Evolutionary conservation across 176 grass and related monocot genomes (phyloP).

Genomic region (Oryza glaberrima): DNA sequence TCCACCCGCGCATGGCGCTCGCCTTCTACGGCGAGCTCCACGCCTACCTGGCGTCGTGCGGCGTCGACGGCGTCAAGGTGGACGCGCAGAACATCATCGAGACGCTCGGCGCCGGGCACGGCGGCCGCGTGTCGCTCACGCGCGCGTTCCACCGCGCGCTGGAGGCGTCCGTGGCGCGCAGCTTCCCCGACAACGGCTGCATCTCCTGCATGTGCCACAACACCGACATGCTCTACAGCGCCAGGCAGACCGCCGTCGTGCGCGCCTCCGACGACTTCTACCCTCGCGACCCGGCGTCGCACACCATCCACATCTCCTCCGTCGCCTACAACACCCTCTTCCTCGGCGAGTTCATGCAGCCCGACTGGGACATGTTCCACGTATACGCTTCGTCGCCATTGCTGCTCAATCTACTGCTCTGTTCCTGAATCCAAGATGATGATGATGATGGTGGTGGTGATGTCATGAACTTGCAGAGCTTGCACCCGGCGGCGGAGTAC

Average conservation of each 20-base stretch:
- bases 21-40: slow-evolving; percentile 65
- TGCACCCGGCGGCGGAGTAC: slow-evolving; percentile 58
- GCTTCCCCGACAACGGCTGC: slow-evolving; percentile 66
- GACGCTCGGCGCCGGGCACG: slow-evolving; percentile 51
- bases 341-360: slow-evolving; percentile 80
- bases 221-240: slow-evolving; percentile 70
- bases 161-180: slow-evolving; percentile 47
- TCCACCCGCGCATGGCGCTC: slow-evolving; percentile 53
- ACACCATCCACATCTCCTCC: slow-evolving; percentile 68
- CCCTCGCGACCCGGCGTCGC: slow-evolving; percentile 69
- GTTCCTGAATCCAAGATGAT: background rate
- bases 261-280: slow-evolving; percentile 84
- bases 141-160: slow-evolving; percentile 52
- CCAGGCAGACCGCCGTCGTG: slow-evolving; percentile 57
- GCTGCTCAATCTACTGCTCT: background rate
- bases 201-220: slow-evolving; percentile 74
- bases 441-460: background rate
- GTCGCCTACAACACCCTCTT: slow-evolving; percentile 77
- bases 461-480: slow-evolving; percentile 28
- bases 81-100: slow-evolving; percentile 53
- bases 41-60: slow-evolving; percentile 50
- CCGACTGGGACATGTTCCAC: slow-evolving; percentile 89
- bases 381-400: background rate
- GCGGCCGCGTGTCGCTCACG: slow-evolving; percentile 52
- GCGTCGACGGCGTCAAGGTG: slow-evolving; percentile 56